Evolutionary conservation across 2,329 filamentous ascomycete species (phyloP).

Genomic region (Paecilomyces niveus): DNA sequence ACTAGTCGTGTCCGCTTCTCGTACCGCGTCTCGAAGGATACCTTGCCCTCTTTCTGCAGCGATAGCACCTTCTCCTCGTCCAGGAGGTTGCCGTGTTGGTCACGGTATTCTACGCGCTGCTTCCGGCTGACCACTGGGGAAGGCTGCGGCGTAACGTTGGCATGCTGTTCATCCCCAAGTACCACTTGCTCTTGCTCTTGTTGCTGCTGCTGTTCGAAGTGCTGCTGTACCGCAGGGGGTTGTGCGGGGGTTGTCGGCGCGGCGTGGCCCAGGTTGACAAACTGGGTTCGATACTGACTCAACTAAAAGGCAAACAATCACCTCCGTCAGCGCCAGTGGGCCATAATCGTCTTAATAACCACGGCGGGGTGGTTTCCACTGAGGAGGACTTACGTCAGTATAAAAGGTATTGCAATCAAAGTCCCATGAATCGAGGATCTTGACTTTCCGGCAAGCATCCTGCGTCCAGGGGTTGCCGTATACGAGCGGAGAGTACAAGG

Average conservation of each 20-base stretch:
- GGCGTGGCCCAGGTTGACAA: conserved; percentile 12
- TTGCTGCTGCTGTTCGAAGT: conserved; percentile 11
- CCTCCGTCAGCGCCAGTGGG: conserved; percentile 18
- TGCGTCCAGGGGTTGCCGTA: conserved; percentile 96
- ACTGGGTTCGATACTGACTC: conserved; percentile 31
- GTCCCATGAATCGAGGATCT: conserved; percentile 86
- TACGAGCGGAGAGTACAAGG: conserved; percentile 77
- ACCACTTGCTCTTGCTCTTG: conserved; percentile 12
- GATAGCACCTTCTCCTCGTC: conserved; percentile 74
- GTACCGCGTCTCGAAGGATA: conserved; percentile 91
- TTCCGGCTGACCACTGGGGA: conserved; percentile 49
- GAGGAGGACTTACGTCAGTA: conserved; percentile 63
- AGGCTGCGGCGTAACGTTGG: conserved; percentile 27
- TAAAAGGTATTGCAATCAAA: conserved; percentile 97
- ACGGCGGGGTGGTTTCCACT: conserved; percentile 23
- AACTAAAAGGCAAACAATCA: conserved; percentile 21
- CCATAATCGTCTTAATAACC: conserved; percentile 13
- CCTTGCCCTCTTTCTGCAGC: conserved; percentile 69
- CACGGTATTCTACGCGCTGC: conserved; percentile 87
- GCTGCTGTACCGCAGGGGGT: conserved; percentile 9
- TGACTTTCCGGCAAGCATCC: conserved; percentile 74
- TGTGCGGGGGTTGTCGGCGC: conserved; percentile 11
- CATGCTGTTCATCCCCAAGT: conserved; percentile 14
- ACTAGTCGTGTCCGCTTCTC: conserved; percentile 87
- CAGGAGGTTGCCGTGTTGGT: conserved; percentile 86